phyloP scores from a whole-genome alignment of 164 flowering plant species.

The Magnolia officinalis region DNA sequence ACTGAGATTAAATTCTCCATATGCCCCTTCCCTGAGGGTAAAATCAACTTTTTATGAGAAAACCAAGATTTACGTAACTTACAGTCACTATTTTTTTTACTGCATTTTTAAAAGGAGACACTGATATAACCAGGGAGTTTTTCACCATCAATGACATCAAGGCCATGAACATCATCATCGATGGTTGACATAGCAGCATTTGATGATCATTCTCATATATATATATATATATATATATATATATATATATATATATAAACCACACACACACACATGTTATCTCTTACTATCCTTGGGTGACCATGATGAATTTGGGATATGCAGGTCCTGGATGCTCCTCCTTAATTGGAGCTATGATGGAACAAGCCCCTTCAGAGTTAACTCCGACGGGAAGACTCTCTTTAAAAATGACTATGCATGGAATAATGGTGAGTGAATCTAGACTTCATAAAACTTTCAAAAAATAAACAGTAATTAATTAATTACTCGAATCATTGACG shows the following conservation, averaged over 20 bases:
- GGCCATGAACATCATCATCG: neutral
- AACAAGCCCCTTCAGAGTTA: constrained; percentile 33
- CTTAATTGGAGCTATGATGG: constrained; percentile 36
- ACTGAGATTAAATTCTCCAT: too few species aligned
- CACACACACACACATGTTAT: too few species aligned
- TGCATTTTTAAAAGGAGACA: too few species aligned
- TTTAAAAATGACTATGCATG: constrained; percentile 20
- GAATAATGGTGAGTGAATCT: constrained; percentile 22
- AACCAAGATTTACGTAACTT: too few species aligned
- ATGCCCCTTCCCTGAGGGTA: too few species aligned
- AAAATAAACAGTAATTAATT: neutral
- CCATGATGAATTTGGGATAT: neutral
- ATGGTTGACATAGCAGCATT: too few species aligned
- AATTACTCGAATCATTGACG: neutral
- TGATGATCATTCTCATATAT: neutral
- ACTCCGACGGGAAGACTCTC: constrained; percentile 23
- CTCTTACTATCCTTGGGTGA: neutral
- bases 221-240: too few species aligned
- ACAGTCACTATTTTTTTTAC: too few species aligned
- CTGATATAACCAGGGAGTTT: too few species aligned
- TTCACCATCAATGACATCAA: too few species aligned
- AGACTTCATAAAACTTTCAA: neutral
- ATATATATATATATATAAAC: too few species aligned
- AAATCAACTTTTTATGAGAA: too few species aligned
- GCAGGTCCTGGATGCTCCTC: constrained; percentile 47